Percentiles rank a stretch among this genome's conserved stretches.
Evolutionary conservation across 495 filamentous ascomycete genomes (phyloP).

Genomic region (Aspergillus diversus): DNA sequence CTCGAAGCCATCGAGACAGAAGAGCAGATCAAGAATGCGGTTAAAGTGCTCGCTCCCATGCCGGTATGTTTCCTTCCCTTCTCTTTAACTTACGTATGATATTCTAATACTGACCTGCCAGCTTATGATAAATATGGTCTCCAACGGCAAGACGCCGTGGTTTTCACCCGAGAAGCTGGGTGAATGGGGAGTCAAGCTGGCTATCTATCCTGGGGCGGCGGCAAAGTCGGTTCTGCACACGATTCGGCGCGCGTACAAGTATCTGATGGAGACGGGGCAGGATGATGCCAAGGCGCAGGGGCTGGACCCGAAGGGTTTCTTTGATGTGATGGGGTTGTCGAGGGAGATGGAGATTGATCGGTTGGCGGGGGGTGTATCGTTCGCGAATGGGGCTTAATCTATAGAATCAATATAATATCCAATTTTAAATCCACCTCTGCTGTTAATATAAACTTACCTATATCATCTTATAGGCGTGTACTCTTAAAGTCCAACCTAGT

Average conservation of each 20-base stretch:
- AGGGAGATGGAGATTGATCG: not conserved
- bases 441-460: too few species aligned
- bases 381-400: too few species aligned
- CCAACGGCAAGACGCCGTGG: not conserved
- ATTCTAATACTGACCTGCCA: not conserved
- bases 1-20: slow-evolving; percentile 28
- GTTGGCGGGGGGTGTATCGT: not conserved
- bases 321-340: not conserved
- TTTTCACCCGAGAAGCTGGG: not conserved
- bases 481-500: too few species aligned
- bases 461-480: too few species aligned
- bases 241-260: slow-evolving; percentile 1
- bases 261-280: not conserved
- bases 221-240: not conserved
- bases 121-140: not conserved
- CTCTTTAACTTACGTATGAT: not conserved
- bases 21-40: slow-evolving; percentile 2
- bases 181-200: not conserved
- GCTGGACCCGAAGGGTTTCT: not conserved
- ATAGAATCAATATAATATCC: too few species aligned
- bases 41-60: not conserved
- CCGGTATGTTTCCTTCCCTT: not conserved
- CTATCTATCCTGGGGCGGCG: not conserved
- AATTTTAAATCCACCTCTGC: too few species aligned
- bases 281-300: not conserved